Conservation (phyloP, 768 basidiomycete species). For the Termitomyces sp. region DNA sequence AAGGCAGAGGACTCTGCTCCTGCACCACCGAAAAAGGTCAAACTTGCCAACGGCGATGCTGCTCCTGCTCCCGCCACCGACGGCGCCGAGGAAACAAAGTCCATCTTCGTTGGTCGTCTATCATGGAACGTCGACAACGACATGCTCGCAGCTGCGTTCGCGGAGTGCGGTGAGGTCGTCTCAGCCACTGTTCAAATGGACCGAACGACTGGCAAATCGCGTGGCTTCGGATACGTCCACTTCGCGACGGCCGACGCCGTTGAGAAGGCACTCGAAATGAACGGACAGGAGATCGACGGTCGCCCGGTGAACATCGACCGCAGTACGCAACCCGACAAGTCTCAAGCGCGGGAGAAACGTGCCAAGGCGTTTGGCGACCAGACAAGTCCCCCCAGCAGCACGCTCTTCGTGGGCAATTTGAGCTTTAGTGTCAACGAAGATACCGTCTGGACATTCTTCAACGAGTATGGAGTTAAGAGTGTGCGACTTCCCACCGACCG, state of each 20-base stretch:
- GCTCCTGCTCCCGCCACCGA: slow-evolving; percentile 31
- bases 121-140: slow-evolving; percentile 98
- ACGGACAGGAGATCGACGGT: slow-evolving; percentile 90
- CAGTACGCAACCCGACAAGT: slow-evolving; percentile 61
- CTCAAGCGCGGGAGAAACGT: slow-evolving; percentile 59
- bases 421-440: slow-evolving; percentile 82
- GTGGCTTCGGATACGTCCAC: slow-evolving; percentile 83
- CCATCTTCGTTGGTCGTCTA: slow-evolving; percentile 88
- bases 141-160: slow-evolving; percentile 89
- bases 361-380: slow-evolving; percentile 77
- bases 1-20: slow-evolving; percentile 69
- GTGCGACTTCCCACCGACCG: slow-evolving; percentile 92
- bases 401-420: slow-evolving; percentile 90
- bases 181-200: slow-evolving; percentile 89
- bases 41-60: slow-evolving; percentile 60
- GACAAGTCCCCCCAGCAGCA: slow-evolving; percentile 60
- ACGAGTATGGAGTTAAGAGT: slow-evolving; percentile 83
- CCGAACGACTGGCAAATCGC: slow-evolving; percentile 76
- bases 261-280: slow-evolving; percentile 76
- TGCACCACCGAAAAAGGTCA: slow-evolving; percentile 77
- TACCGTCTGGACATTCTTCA: slow-evolving; percentile 85
- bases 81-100: slow-evolving; percentile 53
- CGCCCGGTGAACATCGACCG: slow-evolving; percentile 85
- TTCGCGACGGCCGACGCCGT: slow-evolving; percentile 71
- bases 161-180: slow-evolving; percentile 83